phyloP scores from a whole-genome alignment of 257 asterid genomes.

The Linderniella brevidens region DNA sequence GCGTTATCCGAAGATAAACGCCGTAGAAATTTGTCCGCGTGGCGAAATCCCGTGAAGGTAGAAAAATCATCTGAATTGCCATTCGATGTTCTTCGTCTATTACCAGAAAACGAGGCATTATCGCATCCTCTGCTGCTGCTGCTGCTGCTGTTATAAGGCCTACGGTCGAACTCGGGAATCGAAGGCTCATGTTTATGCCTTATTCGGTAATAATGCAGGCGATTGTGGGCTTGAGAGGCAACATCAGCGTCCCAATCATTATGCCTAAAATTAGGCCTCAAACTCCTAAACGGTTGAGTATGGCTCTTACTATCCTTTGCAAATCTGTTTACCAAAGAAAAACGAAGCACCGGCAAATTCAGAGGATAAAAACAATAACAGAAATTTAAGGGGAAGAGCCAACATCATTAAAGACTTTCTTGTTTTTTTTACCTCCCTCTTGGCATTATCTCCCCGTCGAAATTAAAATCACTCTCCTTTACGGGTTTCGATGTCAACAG shows the following conservation, averaged over 20 bases:
- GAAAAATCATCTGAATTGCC: constrained; percentile 37
- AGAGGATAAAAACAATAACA: constrained; percentile 1
- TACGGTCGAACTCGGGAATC: constrained; percentile 29
- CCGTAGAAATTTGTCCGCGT: constrained; percentile 32
- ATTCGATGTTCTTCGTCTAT: constrained; percentile 33
- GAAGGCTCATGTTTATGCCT: constrained; percentile 39
- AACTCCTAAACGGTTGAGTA: constrained; percentile 38
- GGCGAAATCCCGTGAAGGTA: constrained; percentile 19
- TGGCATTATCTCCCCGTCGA: constrained; percentile 32
- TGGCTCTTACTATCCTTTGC: constrained; percentile 37
- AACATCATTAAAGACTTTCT: neutral
- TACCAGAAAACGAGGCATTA: constrained; percentile 15
- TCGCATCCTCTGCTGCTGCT: constrained; percentile 29
- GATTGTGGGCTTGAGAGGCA: constrained; percentile 27
- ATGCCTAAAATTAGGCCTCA: constrained; percentile 36
- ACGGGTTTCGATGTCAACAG: constrained; percentile 35
- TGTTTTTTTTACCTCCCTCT: constrained; percentile 68
- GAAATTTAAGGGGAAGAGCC: neutral
- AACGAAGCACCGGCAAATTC: constrained; percentile 12
- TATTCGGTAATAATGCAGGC: constrained; percentile 33
- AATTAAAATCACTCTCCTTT: constrained; percentile 46
- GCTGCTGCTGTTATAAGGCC: constrained; percentile 25
- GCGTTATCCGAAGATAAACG: constrained; percentile 26
- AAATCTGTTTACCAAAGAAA: constrained; percentile 26
- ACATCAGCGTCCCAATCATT: constrained; percentile 59